Base-by-base conservation (phyloP, 371 early-diverging fungal species). In the Coemansia sp. region DNA sequence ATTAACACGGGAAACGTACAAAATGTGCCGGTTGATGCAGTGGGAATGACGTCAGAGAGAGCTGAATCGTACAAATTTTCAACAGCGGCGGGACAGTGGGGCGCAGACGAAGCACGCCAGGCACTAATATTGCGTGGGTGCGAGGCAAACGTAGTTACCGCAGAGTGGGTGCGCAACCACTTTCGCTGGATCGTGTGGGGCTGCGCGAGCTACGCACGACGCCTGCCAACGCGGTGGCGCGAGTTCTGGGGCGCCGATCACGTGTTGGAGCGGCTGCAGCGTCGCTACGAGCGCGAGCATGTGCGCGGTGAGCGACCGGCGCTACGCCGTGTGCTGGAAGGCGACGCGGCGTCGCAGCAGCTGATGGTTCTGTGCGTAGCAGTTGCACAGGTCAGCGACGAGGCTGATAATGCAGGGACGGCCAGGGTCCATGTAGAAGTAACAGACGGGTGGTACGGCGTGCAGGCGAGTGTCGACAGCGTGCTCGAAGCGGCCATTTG, bases 381-480 rank as follows among this genome's bases (percentile, higher is more conserved):
- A 8, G 16, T 14, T 1, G 57, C 37, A 10, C 22, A 11, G 37
- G 37, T 37, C 37, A 37, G 37, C 37, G 37, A 37, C 11, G 37
- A 11, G 11, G 37, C 37, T 10, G 37, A 11, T 11, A 37, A 37
- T 37, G 37, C 37, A 37, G 37, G 37, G 11, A 3, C 34, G 10
- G 7, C 6, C 14, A 39, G 10, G 22, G 18, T 29, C n/a, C 26
- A 18, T 6, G 34, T 66, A 2, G 65, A 71, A 63, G 64, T 77
- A 14, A 77, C 72, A 3, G 80, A 79, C 58, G 78, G 80, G 22
- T 79, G 77, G 78, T 79, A 79, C 59, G 37, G 67, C 42, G 51
- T 79, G 14, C 21, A 14, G 8, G 69, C 80, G 1, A 8, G 50
- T 22, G 54, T 67, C 14, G 80, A 79, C 37, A 21, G 54, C 6